Conservation (phyloP, 805 yeast species). For the Pichia kluyveri region DNA sequence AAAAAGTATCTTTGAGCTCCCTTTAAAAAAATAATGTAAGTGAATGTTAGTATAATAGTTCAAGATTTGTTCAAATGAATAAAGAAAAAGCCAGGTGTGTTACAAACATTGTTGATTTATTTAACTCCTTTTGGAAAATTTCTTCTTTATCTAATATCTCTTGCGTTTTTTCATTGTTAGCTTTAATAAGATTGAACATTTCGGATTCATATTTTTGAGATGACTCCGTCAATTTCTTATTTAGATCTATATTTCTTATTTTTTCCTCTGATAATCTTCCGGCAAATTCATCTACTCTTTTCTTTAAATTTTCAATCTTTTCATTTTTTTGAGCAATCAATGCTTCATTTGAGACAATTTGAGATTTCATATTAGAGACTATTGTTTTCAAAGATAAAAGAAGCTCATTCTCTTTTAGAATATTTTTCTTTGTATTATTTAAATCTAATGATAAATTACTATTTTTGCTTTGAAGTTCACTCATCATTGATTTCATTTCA, state of each 20-base stretch:
- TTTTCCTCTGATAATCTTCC: constrained; percentile 41
- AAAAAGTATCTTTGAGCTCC: background rate
- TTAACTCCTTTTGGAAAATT: background rate
- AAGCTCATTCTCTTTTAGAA: constrained; percentile 5
- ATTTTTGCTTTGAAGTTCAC: background rate
- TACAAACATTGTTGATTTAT: background rate
- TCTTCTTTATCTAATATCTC: background rate
- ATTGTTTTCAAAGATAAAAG: constrained; percentile 8
- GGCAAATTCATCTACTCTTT: constrained; percentile 33
- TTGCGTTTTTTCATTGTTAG: background rate
- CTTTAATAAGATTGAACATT: constrained; percentile 6
- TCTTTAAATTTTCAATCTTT: constrained; percentile 26
- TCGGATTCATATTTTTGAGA: constrained; percentile 7
- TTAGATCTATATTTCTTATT: constrained; percentile 26
- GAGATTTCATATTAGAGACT: constrained; percentile 11
- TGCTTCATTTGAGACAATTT: constrained; percentile 6
- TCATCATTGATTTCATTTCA: constrained; percentile 4
- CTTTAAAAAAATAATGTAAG: background rate
- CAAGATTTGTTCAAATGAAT: background rate
- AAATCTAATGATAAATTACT: constrained; percentile 7
- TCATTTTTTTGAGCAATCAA: constrained; percentile 8
- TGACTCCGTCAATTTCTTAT: constrained; percentile 12
- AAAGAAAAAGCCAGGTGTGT: background rate
- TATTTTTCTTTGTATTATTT: constrained; percentile 4
- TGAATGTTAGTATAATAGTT: background rate